Evolutionary conservation across 768 basidiomycete genomes (phyloP).

Genomic region (Serendipita sp.): DNA sequence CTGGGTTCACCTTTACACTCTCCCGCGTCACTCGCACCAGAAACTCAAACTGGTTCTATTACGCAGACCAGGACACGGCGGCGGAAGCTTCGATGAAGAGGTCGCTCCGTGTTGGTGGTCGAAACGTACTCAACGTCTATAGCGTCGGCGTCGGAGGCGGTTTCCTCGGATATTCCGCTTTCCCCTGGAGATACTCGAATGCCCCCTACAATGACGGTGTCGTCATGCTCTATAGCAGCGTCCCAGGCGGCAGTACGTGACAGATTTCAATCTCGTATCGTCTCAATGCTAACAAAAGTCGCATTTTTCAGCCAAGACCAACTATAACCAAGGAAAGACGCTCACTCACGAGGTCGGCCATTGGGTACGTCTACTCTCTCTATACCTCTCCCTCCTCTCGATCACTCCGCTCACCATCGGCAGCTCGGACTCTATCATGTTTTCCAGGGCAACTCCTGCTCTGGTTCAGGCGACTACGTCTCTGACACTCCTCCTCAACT

Average conservation of each 20-base stretch:
- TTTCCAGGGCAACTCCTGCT: slow-evolving; percentile 22
- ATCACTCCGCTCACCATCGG: neutral
- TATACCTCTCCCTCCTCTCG: neutral
- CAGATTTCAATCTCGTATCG: neutral
- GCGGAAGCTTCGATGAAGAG: slow-evolving; percentile 23
- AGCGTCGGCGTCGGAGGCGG: slow-evolving; percentile 14
- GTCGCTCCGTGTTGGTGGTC: slow-evolving; percentile 21
- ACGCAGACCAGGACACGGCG: slow-evolving; percentile 16
- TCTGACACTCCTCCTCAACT: slow-evolving; percentile 14
- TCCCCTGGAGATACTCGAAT: slow-evolving; percentile 20
- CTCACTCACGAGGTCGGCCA: slow-evolving; percentile 26
- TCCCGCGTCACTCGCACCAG: slow-evolving; percentile 11
- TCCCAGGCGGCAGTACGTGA: slow-evolving; percentile 19
- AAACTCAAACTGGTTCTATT: slow-evolving; percentile 17
- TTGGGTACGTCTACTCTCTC: slow-evolving; percentile 15
- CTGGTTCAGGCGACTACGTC: slow-evolving; percentile 14
- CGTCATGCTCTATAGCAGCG: slow-evolving; percentile 20
- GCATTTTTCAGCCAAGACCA: neutral
- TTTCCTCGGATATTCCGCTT: slow-evolving; percentile 24
- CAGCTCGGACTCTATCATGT: slow-evolving; percentile 24
- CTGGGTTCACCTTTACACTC: slow-evolving; percentile 13
- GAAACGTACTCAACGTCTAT: slow-evolving; percentile 23
- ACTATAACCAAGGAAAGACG: slow-evolving; percentile 14
- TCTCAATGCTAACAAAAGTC: neutral
- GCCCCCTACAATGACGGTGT: slow-evolving; percentile 24